Evolutionary conservation across 202 grass and related monocot genomes (phyloP), one percentile per base, ranked within the genome.

Genomic region (Saccharum hybrid): DNA sequence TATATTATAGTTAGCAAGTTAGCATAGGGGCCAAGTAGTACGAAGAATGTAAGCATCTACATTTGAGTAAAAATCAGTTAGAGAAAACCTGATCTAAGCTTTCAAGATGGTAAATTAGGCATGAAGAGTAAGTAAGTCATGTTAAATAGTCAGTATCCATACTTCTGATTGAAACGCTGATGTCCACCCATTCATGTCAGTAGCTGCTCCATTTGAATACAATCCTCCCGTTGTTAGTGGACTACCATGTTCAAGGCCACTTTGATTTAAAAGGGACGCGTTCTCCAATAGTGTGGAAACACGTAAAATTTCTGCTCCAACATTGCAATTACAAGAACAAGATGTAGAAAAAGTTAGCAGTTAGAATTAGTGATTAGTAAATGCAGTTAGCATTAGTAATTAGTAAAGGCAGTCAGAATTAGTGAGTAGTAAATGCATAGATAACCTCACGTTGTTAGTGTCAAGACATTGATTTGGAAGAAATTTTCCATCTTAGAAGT

Each of bases 281-380:
- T 94, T 96, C 91, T 94, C 96, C 96, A 99, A 99, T 64, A 99
- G 83, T 80, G 91, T 86, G 82, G 96, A 96, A 88, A 96, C 91
- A 89, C 96, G 93, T 89, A 94, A 94, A 92, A 99, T 99, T 96
- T 99, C 96, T 99, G 96, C 84, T 99, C 88, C 90, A 99, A 89
- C 90, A 94, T 87, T 91, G 84, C 87, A 92, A 94, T 94, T 93
- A 79, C 90, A 94, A 93, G 80, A 76, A 94, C 83, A 97, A 93
- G 84, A 92, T 87, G 80, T 94, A 86, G 45, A 78, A 85, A 78
- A 83, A 86, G 89, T 96, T 92, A 99, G 91, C 93, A 86, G 91
- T 96, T 93, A 96, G 89, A 86, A 92, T 94, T 91, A 99, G 88
- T 88, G 77, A 88, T 88, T 73, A 85, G 81, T 60, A 89, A 81